Percentiles rank a stretch among this genome's conserved stretches.
Conservation (phyloP, 192 early-diverging fungal genomes). For the Coemansia reversa region DNA sequence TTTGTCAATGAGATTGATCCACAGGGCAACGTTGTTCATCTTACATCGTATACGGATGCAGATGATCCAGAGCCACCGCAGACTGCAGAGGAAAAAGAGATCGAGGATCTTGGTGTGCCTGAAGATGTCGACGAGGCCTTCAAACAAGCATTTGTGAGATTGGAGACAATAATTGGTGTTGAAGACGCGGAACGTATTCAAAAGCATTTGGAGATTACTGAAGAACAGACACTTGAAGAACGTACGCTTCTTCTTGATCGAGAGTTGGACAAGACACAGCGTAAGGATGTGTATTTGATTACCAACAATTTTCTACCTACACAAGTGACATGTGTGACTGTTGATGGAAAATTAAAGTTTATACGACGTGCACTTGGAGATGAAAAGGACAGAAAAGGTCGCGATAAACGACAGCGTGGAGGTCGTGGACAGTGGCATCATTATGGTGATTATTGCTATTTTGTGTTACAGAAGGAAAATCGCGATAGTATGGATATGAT, state of each 20-base stretch:
- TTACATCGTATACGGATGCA: conserved; percentile 52
- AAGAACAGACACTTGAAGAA: conserved; percentile 15
- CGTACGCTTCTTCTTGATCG: conserved; percentile 29
- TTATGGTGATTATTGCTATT: conserved; percentile 76
- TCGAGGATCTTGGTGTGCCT: conserved; percentile 31
- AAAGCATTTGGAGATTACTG: conserved; percentile 21
- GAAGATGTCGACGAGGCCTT: conserved; percentile 31
- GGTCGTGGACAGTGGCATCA: conserved; percentile 53
- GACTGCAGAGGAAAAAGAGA: conserved; percentile 30
- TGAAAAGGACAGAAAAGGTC: not conserved
- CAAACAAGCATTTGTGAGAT: conserved; percentile 21
- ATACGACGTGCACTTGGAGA: conserved; percentile 5
- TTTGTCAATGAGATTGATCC: conserved; percentile 88
- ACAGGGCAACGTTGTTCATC: conserved; percentile 66
- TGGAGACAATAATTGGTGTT: conserved; percentile 30
- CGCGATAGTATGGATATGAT: conserved; percentile 88
- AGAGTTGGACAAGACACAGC: conserved; percentile 39
- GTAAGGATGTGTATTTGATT: conserved; percentile 42
- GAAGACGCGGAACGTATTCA: conserved; percentile 23
- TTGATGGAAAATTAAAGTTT: conserved; percentile 41
- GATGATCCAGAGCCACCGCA: conserved; percentile 31
- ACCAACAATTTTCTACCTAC: conserved; percentile 52
- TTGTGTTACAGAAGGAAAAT: conserved; percentile 92
- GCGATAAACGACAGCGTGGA: conserved; percentile 7
- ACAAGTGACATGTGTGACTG: conserved; percentile 38